These are phyloP conservation scores for Metarhizium robertsii DNA, from an alignment of 2,329 filamentous ascomycete species.

Conservation along the genomic window DNA sequence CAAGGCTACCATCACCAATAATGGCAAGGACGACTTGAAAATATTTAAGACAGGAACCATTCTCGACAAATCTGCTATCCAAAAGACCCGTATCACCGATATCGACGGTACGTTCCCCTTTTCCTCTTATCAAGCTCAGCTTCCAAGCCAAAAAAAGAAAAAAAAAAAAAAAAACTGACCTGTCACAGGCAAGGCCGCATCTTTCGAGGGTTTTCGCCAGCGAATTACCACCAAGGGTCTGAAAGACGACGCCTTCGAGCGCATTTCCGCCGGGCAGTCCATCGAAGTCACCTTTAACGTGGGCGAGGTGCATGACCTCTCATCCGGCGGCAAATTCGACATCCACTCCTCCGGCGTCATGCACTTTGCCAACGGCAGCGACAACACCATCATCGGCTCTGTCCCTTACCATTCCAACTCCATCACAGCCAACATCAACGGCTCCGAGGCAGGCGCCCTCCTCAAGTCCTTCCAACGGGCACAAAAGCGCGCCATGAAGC, in stretches of 20 bases:
- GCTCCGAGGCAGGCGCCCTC: slow-evolving; percentile 40
- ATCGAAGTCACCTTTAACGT: slow-evolving; percentile 44
- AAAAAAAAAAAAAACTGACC: not conserved
- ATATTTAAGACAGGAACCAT: slow-evolving; percentile 44
- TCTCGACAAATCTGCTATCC: slow-evolving; percentile 38
- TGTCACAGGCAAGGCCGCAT: slow-evolving; percentile 25
- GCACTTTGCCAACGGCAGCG: slow-evolving; percentile 41
- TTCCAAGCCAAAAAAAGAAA: no score
- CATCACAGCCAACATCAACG: slow-evolving; percentile 48
- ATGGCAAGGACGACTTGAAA: slow-evolving; percentile 36
- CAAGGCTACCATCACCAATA: slow-evolving; percentile 45
- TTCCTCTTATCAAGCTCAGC: no score
- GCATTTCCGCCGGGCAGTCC: slow-evolving; percentile 36
- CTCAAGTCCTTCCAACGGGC: slow-evolving; percentile 33
- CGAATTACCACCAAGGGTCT: slow-evolving; percentile 35
- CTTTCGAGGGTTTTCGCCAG: slow-evolving; percentile 44
- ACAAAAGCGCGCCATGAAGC: slow-evolving; percentile 26
- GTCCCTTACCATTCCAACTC: slow-evolving; percentile 50
- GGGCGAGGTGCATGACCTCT: slow-evolving; percentile 44
- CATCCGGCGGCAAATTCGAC: slow-evolving; percentile 42
- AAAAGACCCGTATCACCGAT: slow-evolving; percentile 40
- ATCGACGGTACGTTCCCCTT: slow-evolving; percentile 25
- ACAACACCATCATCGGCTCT: slow-evolving; percentile 42
- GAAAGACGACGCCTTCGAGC: slow-evolving; percentile 38
- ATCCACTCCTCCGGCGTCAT: slow-evolving; percentile 47